These are phyloP conservation scores for Aureobasidium sp. DNA, from an alignment of 2,329 filamentous ascomycete genomes.

Conservation along the genomic window DNA sequence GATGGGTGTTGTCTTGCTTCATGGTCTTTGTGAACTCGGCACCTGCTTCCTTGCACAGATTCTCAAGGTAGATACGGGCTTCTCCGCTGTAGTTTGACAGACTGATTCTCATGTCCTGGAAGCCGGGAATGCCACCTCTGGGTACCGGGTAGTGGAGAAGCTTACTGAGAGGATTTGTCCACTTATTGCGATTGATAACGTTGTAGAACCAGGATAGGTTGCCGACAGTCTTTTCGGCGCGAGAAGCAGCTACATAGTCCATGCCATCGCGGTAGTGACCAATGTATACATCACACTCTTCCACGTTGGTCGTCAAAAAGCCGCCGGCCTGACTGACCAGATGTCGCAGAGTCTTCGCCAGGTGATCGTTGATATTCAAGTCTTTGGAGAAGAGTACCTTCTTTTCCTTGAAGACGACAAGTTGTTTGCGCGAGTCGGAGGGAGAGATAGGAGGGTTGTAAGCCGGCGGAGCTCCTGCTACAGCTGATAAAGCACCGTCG, in stretches of 20 bases:
- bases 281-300: constrained; percentile 83
- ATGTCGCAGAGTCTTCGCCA: constrained; percentile 72
- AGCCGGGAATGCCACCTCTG: constrained; percentile 79
- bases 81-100: constrained; percentile 98
- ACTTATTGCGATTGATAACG: constrained; percentile 87
- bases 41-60: constrained; percentile 84
- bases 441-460: constrained; percentile 41
- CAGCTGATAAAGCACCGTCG: constrained; percentile 69
- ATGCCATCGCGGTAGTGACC: constrained; percentile 87
- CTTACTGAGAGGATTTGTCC: constrained; percentile 85
- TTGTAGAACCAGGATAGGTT: constrained; percentile 96
- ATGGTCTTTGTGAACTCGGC: constrained; percentile 95
- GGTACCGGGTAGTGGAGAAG: constrained; percentile 93
- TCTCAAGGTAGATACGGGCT: constrained; percentile 92
- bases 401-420: constrained; percentile 81
- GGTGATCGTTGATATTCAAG: constrained; percentile 72
- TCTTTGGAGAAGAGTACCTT: constrained; percentile 82
- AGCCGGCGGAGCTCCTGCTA: constrained; percentile 44
- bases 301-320: constrained; percentile 67
- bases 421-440: constrained; percentile 53
- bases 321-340: constrained; percentile 81
- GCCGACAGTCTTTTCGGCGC: constrained; percentile 83
- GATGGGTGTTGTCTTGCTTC: constrained; percentile 95
- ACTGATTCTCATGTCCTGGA: constrained; percentile 80
- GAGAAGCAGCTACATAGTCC: constrained; percentile 81